Conservation (phyloP, 2,329 filamentous ascomycete species). For the Grosmannia serpens region DNA sequence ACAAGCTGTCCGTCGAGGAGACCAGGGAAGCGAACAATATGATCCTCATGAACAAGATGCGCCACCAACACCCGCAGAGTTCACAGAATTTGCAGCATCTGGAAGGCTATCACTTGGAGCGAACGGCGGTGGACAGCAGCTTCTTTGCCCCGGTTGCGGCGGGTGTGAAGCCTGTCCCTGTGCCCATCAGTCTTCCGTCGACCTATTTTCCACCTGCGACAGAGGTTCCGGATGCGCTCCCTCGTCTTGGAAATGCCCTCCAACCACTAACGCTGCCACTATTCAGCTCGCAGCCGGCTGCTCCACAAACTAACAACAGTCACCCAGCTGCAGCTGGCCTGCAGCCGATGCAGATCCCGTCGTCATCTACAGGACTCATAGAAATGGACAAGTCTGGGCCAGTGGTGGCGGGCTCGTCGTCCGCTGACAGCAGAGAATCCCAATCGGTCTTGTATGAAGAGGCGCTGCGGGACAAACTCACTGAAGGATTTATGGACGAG, state of each 20-base stretch:
- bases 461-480: background rate
- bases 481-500: too few relatives aligned
- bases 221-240: background rate
- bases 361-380: background rate
- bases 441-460: background rate
- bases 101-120: background rate
- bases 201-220: background rate
- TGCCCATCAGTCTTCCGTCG: background rate
- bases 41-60: slow-evolving; percentile 11
- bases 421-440: background rate
- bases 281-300: background rate
- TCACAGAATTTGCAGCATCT: background rate
- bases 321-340: background rate
- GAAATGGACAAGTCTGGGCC: background rate
- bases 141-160: background rate
- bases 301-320: background rate
- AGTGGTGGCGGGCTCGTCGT: background rate
- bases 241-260: background rate
- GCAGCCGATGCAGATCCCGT: background rate
- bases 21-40: slow-evolving; percentile 37
- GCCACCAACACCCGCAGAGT: slow-evolving; percentile 6
- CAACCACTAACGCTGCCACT: background rate
- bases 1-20: slow-evolving; percentile 49
- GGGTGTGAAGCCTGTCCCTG: background rate
- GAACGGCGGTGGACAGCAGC: background rate